A percentile compares a stretch with the other conserved stretches of the same genome.
These are phyloP conservation scores for Pseudomassariella vexata DNA, from an alignment of 2,329 filamentous ascomycete species.

Conservation along the genomic window DNA sequence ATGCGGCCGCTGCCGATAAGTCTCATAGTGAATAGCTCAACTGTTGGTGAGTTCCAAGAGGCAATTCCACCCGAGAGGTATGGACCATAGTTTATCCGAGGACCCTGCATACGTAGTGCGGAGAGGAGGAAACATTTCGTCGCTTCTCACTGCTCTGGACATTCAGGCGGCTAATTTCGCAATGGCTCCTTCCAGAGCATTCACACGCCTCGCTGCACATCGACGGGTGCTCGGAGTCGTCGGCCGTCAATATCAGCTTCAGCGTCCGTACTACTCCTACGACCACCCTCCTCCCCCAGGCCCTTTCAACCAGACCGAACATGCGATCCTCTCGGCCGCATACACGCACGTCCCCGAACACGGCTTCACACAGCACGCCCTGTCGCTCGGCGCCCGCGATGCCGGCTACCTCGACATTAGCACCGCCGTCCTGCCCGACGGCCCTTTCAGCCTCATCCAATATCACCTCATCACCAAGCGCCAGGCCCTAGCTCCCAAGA, in stretches of 20 bases:
- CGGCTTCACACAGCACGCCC: conserved; percentile 72
- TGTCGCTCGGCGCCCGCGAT: conserved; percentile 75
- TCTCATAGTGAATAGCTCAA: no score
- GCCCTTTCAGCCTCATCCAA: conserved; percentile 74
- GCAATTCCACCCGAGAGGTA: no score
- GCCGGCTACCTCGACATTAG: conserved; percentile 83
- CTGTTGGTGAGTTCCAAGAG: no score
- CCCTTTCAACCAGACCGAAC: conserved; percentile 64
- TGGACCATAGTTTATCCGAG: no score
- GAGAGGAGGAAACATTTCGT: no score
- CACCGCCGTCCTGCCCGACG: conserved; percentile 72
- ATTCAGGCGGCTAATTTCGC: no score
- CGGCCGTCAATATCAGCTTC: conserved; percentile 4
- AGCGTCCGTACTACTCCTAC: conserved; percentile 63
- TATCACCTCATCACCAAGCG: conserved; percentile 70
- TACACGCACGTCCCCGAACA: conserved; percentile 70
- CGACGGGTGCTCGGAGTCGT: neutral
- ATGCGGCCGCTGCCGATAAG: no score
- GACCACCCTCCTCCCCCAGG: conserved; percentile 56
- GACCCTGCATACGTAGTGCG: no score
- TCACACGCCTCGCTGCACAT: conserved; percentile 1
- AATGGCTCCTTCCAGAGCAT: conserved; percentile 5
- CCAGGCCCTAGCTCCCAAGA: conserved; percentile 44
- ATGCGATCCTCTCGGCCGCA: conserved; percentile 74
- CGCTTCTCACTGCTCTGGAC: no score